Evolutionary conservation across 1,139 yeast species (phyloP).

Genomic region (Blastobotrys buckinghamii): DNA sequence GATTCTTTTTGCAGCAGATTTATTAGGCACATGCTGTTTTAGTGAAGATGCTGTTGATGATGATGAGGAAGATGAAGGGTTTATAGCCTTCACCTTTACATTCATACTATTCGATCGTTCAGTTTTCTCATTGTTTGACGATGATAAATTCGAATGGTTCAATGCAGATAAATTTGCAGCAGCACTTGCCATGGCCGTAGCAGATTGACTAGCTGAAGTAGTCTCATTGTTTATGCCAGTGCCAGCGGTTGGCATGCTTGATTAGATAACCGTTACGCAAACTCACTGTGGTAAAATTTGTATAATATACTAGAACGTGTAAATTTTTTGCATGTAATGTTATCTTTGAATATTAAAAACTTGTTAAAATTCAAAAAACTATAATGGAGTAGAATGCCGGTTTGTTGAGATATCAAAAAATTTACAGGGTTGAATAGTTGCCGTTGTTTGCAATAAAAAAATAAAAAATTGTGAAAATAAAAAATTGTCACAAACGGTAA

Average conservation of each 20-base stretch:
- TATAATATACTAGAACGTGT: no score
- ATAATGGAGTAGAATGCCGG: no score
- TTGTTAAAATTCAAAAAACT: no score
- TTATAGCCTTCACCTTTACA: background rate
- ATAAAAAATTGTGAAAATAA: no score
- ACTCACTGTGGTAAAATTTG: no score
- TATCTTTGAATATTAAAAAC: no score
- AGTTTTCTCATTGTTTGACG: background rate
- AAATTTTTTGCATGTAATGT: no score
- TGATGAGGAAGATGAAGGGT: background rate
- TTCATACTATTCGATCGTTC: background rate
- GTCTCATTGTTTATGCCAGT: background rate
- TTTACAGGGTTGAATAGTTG: no score
- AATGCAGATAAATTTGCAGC: background rate
- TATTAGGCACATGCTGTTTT: slow-evolving; percentile 15
- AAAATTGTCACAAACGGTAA: no score
- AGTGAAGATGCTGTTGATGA: background rate
- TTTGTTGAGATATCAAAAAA: no score
- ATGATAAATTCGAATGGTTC: background rate
- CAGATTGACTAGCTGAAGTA: background rate
- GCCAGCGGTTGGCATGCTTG: background rate
- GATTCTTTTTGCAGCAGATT: slow-evolving; percentile 10
- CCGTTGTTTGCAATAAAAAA: no score
- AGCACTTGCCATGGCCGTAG: background rate
- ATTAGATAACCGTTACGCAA: no score